A percentile compares a stretch with the other conserved stretches of the same genome.
phyloP scores from a whole-genome alignment of 2,329 filamentous ascomycete genomes.

The Alternaria sp. region DNA sequence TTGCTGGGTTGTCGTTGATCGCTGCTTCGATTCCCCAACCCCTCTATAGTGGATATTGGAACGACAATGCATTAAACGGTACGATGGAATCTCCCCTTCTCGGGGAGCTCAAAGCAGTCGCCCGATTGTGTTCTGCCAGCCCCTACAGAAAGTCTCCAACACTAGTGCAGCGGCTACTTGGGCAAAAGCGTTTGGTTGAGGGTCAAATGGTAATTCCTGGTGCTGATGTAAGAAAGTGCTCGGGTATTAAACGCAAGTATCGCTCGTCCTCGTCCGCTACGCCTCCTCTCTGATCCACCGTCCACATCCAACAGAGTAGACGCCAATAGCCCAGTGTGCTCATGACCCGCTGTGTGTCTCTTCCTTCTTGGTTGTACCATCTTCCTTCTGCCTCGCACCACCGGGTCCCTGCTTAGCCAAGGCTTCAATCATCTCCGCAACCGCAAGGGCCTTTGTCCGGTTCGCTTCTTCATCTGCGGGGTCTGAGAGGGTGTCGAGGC shows the following conservation, averaged over 20 bases:
- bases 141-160: background rate
- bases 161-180: background rate
- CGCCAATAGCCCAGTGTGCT: background rate
- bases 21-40: background rate
- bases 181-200: background rate
- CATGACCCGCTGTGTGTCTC: background rate
- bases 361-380: background rate
- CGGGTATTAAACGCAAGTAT: background rate
- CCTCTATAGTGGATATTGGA: background rate
- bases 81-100: background rate
- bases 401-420: conserved; percentile 24
- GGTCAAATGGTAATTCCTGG: background rate
- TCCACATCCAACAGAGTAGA: too few species aligned
- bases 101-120: background rate
- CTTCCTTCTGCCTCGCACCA: background rate
- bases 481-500: conserved; percentile 61
- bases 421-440: conserved; percentile 32
- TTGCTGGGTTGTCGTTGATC: background rate
- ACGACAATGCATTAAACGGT: background rate
- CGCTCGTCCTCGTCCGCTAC: background rate
- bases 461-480: conserved; percentile 33
- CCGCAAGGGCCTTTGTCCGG: conserved; percentile 21
- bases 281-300: background rate
- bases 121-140: background rate
- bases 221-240: background rate